A percentile compares a stretch with the other conserved stretches of the same genome.
Conservation (phyloP, 768 basidiomycete species). For the Brasilioporus rufonigricans region DNA sequence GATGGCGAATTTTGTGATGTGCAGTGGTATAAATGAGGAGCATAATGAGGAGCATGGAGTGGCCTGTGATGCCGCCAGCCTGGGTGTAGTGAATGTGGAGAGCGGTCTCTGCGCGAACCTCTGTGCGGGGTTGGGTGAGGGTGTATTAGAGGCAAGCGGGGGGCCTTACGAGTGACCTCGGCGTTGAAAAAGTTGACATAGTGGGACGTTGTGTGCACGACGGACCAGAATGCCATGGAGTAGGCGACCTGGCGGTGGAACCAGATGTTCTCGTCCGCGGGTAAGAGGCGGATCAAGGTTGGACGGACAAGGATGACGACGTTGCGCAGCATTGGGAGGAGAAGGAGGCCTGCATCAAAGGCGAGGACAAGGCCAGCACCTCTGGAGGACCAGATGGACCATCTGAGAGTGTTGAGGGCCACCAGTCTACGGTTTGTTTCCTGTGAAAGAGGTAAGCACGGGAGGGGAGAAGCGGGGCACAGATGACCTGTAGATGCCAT, state of each 20-base stretch:
- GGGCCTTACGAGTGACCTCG: constrained; percentile 71
- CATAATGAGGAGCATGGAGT: constrained; percentile 95
- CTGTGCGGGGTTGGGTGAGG: constrained; percentile 38
- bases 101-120: constrained; percentile 77
- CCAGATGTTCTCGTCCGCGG: constrained; percentile 95
- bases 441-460: constrained; percentile 35
- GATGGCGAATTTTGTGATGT: constrained; percentile 80
- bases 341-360: constrained; percentile 80
- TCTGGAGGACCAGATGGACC: constrained; percentile 87
- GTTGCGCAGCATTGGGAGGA: constrained; percentile 89
- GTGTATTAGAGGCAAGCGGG: background rate
- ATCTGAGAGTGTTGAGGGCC: constrained; percentile 75
- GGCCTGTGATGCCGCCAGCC: constrained; percentile 90
- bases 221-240: constrained; percentile 88
- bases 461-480: background rate
- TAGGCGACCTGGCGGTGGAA: constrained; percentile 95
- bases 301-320: constrained; percentile 83
- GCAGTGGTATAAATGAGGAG: constrained; percentile 90
- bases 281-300: constrained; percentile 76
- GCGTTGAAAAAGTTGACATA: constrained; percentile 94
- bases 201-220: constrained; percentile 92
- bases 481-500: constrained; percentile 76
- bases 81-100: constrained; percentile 86
- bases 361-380: constrained; percentile 91
- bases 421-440: constrained; percentile 59